Evolutionary conservation across 148 eudicot species (phyloP).

Genomic region (Spergularia marina): DNA sequence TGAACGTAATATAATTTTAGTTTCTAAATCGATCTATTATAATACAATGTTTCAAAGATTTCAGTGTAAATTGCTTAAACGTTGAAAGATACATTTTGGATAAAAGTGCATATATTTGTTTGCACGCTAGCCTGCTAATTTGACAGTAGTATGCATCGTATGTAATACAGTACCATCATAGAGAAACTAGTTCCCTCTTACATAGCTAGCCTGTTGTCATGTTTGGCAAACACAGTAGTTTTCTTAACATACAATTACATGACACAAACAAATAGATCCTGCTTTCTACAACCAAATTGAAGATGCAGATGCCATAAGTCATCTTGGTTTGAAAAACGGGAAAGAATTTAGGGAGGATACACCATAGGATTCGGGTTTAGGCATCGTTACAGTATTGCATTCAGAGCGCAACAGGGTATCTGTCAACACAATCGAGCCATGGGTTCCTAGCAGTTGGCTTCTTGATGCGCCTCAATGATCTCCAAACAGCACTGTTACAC

Average conservation of each 20-base stretch:
- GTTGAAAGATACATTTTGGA: too few relatives aligned
- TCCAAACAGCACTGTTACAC: conserved; percentile 90
- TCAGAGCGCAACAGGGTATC: conserved; percentile 33
- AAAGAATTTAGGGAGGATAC: neutral
- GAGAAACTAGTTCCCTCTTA: too few relatives aligned
- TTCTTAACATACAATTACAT: neutral
- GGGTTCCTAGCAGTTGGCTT: conserved; percentile 53
- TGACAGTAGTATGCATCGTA: too few relatives aligned
- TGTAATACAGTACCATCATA: too few relatives aligned
- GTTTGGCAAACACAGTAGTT: too few relatives aligned
- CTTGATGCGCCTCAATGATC: conserved; percentile 48
- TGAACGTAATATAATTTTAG: too few relatives aligned
- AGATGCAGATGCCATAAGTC: neutral
- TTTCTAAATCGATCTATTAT: too few relatives aligned
- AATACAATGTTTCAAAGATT: too few relatives aligned
- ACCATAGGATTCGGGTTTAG: neutral
- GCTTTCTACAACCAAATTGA: neutral
- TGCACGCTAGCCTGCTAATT: too few relatives aligned
- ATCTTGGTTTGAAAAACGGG: neutral
- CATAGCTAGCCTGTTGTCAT: too few relatives aligned
- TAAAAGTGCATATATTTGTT: too few relatives aligned
- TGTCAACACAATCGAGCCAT: conserved; percentile 54
- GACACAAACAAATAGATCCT: neutral
- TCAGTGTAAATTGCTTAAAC: too few relatives aligned
- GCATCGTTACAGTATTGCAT: neutral